Base-by-base conservation (phyloP, 768 basidiomycete genomes). In the Auricularia auricula-judae region DNA sequence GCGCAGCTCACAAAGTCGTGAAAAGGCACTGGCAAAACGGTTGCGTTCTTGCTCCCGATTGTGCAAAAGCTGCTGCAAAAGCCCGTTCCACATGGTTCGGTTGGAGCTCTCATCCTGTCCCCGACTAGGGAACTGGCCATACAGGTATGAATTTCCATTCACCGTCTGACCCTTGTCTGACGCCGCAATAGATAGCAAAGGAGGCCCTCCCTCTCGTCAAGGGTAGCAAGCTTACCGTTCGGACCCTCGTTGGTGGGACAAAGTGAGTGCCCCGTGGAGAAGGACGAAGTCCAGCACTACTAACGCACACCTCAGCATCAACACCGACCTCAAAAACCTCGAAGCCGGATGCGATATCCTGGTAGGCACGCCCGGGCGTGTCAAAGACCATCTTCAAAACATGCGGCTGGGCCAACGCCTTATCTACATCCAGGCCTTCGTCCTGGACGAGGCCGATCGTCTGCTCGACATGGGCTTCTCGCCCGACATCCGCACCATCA, bases 21-120 rank as follows among this genome's bases (percentile, higher is more conserved):
- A 8, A 86, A 84, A 1, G 84, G 84, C 36, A 87, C 86, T 12
- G 86, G 86, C 73, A 76, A 76, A 75, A 79, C 78, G 29, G 64
- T 78, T 7, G 77, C 74, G 2, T 79, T 79, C 71, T 71, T 78
- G 47, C 65, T 79, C 34, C 77, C 78, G 1, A 65, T 76, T 1
- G 71, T 79, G 36, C 71, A 78, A 51, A 66, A 66, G 21, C 70
- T 76, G 34, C 64, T 69, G 7, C 60, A 67, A 16, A 62, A 64
- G 1, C 65, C 70, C 36, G 71, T 70, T 3, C 59, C 69, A 14
- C 36, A 62, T 10, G 65, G 65, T 0, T 62, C 67, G 18, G 72
- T 71, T 43, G 68, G 68, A 43, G 71, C 72, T 36, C 69, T 79
- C 36, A 70, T 78, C 65, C 68, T 79, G 39, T 74, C 75, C 4